Conservation (phyloP, 2,329 filamentous ascomycete genomes). For the Plenodomus biglobosus region DNA sequence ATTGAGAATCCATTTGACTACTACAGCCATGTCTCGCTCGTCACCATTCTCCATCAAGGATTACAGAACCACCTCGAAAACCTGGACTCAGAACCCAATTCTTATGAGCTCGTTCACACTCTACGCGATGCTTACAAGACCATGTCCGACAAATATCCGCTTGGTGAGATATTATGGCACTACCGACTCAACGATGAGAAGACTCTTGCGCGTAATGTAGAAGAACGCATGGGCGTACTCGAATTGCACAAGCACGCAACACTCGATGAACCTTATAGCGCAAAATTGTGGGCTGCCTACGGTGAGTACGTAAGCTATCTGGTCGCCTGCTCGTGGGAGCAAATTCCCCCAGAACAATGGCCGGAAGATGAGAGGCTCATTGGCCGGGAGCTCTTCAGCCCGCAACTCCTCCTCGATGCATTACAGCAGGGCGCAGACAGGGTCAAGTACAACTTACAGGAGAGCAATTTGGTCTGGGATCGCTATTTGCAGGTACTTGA, state of each 20-base stretch:
- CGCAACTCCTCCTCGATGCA: conserved; percentile 65
- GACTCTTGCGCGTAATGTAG: conserved; percentile 61
- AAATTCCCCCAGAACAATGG: conserved; percentile 51
- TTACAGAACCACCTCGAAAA: conserved; percentile 46
- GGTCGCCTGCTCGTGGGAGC: conserved; percentile 64
- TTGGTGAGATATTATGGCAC: conserved; percentile 77
- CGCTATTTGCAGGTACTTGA: conserved; percentile 73
- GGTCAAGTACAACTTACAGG: conserved; percentile 72
- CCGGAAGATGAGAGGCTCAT: conserved; percentile 68
- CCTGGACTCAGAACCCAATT: conserved; percentile 41
- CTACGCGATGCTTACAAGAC: conserved; percentile 56
- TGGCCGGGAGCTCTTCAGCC: conserved; percentile 71
- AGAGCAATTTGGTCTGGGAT: conserved; percentile 79
- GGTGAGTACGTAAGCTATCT: conserved; percentile 77
- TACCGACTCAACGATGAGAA: conserved; percentile 75
- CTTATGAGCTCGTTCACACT: conserved; percentile 50
- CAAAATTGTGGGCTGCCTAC: conserved; percentile 74
- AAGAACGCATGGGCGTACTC: conserved; percentile 68
- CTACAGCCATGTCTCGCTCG: conserved; percentile 51
- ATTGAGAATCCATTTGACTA: conserved; percentile 54
- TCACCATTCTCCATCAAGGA: conserved; percentile 53
- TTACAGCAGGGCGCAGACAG: conserved; percentile 72
- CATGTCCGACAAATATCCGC: conserved; percentile 65
- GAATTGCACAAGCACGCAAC: conserved; percentile 73
- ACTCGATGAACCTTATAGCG: conserved; percentile 70